Percentiles rank a stretch among this genome's conserved stretches.
Conservation (phyloP, 1,284 basidiomycete species). For the Mycosarcoma mackinlayi region DNA sequence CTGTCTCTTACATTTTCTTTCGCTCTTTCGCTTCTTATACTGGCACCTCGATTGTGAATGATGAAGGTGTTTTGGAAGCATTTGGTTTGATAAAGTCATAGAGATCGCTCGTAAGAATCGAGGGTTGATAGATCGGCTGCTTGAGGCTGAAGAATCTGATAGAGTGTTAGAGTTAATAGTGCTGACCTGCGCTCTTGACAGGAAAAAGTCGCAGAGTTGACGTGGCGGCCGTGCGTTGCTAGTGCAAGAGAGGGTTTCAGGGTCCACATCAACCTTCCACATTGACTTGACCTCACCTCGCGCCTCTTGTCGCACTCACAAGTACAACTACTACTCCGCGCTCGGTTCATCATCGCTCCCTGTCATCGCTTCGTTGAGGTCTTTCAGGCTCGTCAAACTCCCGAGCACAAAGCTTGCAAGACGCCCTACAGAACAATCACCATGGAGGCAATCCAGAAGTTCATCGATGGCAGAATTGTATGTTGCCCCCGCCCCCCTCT, state of each 20-base stretch:
- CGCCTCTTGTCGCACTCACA: no score
- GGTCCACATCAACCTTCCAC: neutral
- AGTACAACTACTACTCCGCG: no score
- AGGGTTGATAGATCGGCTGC: neutral
- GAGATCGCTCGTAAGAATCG: neutral
- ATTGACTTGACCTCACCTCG: no score
- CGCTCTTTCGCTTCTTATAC: no score
- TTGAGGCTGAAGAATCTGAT: no score
- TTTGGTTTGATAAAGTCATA: neutral
- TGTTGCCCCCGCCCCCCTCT: constrained; percentile 2
- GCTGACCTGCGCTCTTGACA: neutral
- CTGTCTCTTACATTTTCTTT: constrained; percentile 40
- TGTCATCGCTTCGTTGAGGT: no score
- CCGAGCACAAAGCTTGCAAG: no score
- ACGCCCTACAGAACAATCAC: neutral
- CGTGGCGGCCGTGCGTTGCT: constrained; percentile 2
- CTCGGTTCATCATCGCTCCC: no score
- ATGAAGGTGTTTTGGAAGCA: neutral
- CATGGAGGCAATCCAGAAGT: constrained; percentile 36
- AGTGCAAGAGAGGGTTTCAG: constrained; percentile 3
- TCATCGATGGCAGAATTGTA: constrained; percentile 47
- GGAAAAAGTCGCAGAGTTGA: constrained; percentile 1
- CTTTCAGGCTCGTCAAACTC: no score
- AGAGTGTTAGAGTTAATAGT: neutral
- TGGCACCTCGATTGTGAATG: constrained; percentile 1